phyloP scores from a whole-genome alignment of 495 filamentous ascomycete genomes.

The Sporormia fimetaria region DNA sequence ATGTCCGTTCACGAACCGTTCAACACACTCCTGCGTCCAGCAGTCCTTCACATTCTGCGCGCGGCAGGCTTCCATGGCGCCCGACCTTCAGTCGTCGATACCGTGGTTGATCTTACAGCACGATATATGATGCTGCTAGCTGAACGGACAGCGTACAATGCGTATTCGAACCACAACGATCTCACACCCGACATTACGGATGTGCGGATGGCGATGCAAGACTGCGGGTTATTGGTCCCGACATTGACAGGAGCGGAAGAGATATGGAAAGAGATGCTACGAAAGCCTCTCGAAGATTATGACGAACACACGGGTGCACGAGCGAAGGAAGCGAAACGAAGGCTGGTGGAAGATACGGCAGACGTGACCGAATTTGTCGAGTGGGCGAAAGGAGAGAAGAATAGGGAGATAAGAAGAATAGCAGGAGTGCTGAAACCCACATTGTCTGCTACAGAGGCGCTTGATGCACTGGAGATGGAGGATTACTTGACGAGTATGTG shows the following conservation, averaged over 20 bases:
- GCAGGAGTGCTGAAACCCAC: slow-evolving; percentile 40
- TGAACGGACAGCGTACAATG: slow-evolving; percentile 48
- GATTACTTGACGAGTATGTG: slow-evolving; percentile 59
- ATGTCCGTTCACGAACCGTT: slow-evolving; percentile 40
- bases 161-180: slow-evolving; percentile 40
- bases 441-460: slow-evolving; percentile 33
- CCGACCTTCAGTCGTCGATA: slow-evolving; percentile 63
- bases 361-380: slow-evolving; percentile 61
- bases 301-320: slow-evolving; percentile 19
- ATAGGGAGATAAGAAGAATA: slow-evolving; percentile 62
- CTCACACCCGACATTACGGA: slow-evolving; percentile 53
- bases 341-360: slow-evolving; percentile 55
- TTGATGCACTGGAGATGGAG: slow-evolving; percentile 44
- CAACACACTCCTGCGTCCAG: slow-evolving; percentile 67
- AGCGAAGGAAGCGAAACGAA: slow-evolving; percentile 27
- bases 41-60: slow-evolving; percentile 74
- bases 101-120: slow-evolving; percentile 60
- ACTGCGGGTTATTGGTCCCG: slow-evolving; percentile 57
- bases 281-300: slow-evolving; percentile 29
- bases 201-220: slow-evolving; percentile 69
- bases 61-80: slow-evolving; percentile 73
- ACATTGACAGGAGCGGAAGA: slow-evolving; percentile 49
- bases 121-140: slow-evolving; percentile 64
- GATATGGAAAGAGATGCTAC: slow-evolving; percentile 35
- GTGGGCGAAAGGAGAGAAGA: slow-evolving; percentile 58